Evolutionary conservation across 352 stramenopile genomes (phyloP), one percentile per base, ranked within the genome.

Genomic region (Phytophthora sp.): DNA sequence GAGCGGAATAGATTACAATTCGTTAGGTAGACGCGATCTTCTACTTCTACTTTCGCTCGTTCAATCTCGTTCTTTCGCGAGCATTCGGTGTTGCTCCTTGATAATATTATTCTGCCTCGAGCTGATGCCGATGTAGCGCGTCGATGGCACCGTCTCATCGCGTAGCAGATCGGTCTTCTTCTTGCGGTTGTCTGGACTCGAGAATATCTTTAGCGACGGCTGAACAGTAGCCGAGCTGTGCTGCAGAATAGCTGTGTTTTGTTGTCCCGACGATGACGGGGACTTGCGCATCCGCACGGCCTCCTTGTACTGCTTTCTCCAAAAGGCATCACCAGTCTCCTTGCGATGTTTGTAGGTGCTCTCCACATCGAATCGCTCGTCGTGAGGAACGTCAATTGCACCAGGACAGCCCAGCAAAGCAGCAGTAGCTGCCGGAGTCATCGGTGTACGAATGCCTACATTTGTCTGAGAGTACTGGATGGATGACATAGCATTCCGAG

Each of bases 71-170:
- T 69, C 24, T 59, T 63, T 87, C n/a, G 76, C 78, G n/a, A 90
- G 70, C 45, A 90, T 77, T 15, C 79, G 80, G 50, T 91, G 80
- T 37, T 89, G 81, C 64, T 91, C 78, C 53, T 88, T 89, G 54
- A 91, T 89, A 50, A 91, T 86, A 39, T 87, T 81, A 39, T 88
- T 81, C 53, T 91, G 82, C 8, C 75, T 73, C 9, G 77, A 79
- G 48, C 77, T 91, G 44, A 91, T 89, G 27, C 82, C 82, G n/a
- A 91, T 91, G 67, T 89, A 91, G 28, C 82, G 53, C 15, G 82
- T 75, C 49, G 81, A 88, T 11, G 82, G 82, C 18, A 91, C 71
- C 20, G 65, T 84, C 50, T 91, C 82, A 50, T 91, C 82, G 8
- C 73, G 69, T 41, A 65, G 57, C 32, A 67, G 49, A 35, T 68